Percentiles rank a stretch among this genome's conserved stretches.
phyloP scores from a whole-genome alignment of 2,329 filamentous ascomycete species.

The Trichophyton benhamiae region DNA sequence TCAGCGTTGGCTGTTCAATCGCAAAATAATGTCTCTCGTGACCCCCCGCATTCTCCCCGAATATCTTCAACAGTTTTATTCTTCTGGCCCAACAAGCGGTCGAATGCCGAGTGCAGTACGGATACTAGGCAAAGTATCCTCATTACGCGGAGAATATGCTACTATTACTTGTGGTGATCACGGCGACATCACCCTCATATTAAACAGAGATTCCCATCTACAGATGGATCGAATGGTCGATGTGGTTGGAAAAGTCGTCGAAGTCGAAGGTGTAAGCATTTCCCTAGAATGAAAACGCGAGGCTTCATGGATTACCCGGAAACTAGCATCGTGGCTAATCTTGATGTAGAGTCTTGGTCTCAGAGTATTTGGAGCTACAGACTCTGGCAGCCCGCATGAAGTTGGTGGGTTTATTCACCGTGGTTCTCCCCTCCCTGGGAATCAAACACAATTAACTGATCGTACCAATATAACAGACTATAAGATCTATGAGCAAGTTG shows the following conservation, averaged over 20 bases:
- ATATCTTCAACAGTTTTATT: conserved; percentile 65
- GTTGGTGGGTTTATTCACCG: conserved; percentile 22
- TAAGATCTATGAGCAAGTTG: conserved; percentile 61
- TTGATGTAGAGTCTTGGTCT: conserved; percentile 27
- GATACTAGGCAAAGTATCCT: conserved; percentile 70
- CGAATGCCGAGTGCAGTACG: conserved; percentile 55
- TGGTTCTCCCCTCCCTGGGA: not conserved
- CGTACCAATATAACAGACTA: conserved; percentile 47
- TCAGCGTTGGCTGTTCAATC: not conserved
- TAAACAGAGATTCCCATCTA: conserved; percentile 48
- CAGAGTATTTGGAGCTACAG: conserved; percentile 30
- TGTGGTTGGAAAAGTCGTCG: conserved; percentile 36
- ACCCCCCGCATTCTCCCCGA: conserved; percentile 72
- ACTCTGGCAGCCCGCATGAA: conserved; percentile 32
- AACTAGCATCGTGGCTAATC: not conserved
- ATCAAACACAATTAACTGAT: not conserved
- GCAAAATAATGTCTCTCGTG: conserved; percentile 60
- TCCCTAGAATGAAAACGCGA: not conserved
- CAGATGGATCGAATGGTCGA: conserved; percentile 36
- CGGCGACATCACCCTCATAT: conserved; percentile 58
- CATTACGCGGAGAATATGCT: conserved; percentile 69
- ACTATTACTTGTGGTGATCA: conserved; percentile 58
- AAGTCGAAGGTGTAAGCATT: conserved; percentile 26
- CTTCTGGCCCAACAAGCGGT: conserved; percentile 27
- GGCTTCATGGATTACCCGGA: not conserved